Conservation (phyloP, 352 stramenopile genomes). For the Pythium phragmiticola region DNA sequence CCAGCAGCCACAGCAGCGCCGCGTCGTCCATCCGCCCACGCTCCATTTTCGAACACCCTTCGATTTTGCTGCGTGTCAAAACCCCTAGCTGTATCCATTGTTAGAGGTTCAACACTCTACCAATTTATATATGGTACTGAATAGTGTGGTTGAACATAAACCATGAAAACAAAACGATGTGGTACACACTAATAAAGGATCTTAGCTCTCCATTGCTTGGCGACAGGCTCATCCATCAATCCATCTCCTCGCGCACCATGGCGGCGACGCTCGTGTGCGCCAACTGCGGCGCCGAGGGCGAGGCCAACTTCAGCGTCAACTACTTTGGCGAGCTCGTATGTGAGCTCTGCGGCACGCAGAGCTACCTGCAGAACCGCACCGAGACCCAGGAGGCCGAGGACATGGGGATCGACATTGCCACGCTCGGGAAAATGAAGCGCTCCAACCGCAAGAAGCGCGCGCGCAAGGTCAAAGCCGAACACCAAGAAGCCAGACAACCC, state of each 20-base stretch:
- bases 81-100: not conserved
- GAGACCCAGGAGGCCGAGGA: constrained; percentile 83
- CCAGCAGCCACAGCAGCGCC: constrained; percentile 40
- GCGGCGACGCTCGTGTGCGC: constrained; percentile 56
- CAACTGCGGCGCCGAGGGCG: constrained; percentile 71
- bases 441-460: constrained; percentile 41
- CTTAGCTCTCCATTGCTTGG: constrained; percentile 17
- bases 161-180: not conserved
- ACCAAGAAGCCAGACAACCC: constrained; percentile 12
- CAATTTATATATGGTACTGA: not conserved
- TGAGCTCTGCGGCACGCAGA: constrained; percentile 84
- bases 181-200: not conserved
- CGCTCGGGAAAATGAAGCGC: constrained; percentile 34
- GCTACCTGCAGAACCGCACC: constrained; percentile 74
- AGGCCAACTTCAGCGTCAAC: constrained; percentile 81
- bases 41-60: not conserved
- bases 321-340: constrained; percentile 85
- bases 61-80: not conserved
- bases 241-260: constrained; percentile 1
- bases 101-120: not conserved
- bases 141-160: not conserved
- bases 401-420: constrained; percentile 48
- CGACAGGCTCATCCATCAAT: not conserved
- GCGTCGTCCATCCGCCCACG: not conserved
- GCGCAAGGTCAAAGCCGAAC: constrained; percentile 23